phyloP scores from a whole-genome alignment of 148 eudicot genomes.

The Rhododendron williamsianum region DNA sequence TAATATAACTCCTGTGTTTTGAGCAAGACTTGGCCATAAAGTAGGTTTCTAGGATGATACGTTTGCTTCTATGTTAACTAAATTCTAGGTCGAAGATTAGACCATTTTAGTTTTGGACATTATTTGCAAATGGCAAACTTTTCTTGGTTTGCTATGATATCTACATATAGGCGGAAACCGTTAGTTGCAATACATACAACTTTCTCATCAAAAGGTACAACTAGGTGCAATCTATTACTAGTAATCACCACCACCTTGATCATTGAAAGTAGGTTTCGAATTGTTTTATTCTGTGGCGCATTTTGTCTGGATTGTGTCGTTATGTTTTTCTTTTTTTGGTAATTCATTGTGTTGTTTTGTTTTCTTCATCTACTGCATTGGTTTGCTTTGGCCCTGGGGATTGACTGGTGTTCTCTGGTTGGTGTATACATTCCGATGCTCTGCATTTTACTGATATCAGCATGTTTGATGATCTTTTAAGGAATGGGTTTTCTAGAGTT shows the following conservation, averaged over 20 bases:
- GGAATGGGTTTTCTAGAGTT: neutral
- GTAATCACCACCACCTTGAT: neutral
- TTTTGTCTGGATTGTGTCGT: neutral
- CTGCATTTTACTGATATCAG: neutral
- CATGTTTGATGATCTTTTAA: neutral
- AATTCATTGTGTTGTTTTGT: neutral
- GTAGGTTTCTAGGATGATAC: neutral
- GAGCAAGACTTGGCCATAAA: neutral
- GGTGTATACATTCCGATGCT: neutral
- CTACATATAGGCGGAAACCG: neutral
- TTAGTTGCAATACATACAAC: neutral
- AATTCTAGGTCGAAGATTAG: neutral
- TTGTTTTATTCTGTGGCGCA: neutral
- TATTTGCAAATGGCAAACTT: neutral
- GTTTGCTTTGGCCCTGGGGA: neutral
- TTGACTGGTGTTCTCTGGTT: neutral
- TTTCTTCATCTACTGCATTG: neutral
- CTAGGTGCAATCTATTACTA: neutral
- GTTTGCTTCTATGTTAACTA: neutral
- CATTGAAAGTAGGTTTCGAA: neutral
- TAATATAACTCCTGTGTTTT: neutral
- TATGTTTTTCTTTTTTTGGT: neutral
- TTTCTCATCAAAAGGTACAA: neutral
- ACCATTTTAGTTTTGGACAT: neutral
- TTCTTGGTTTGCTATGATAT: neutral